These are phyloP conservation scores for Sherardia arvensis DNA, from an alignment of 257 asterid species.

Conservation along the genomic window DNA sequence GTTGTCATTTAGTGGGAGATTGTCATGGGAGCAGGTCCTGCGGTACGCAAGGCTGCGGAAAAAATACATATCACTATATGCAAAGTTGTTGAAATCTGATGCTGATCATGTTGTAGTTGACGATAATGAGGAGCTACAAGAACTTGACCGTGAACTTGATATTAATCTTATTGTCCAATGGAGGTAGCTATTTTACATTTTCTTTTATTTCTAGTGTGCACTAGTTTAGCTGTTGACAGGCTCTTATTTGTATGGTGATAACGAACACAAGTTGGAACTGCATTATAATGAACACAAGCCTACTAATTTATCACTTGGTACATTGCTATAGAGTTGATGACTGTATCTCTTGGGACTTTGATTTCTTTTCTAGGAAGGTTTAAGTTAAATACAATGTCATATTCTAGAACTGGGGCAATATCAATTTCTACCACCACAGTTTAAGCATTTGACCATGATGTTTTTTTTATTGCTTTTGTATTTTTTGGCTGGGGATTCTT, in stretches of 20 bases:
- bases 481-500: not conserved
- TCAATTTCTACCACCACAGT: not conserved
- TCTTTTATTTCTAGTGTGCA: not conserved
- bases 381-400: not conserved
- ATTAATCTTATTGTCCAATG: constrained; percentile 82
- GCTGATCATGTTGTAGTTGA: constrained; percentile 57
- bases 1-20: constrained; percentile 56
- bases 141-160: constrained; percentile 85
- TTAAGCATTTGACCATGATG: not conserved
- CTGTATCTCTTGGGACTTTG: not conserved
- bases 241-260: not conserved
- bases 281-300: not conserved
- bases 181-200: constrained; percentile 39
- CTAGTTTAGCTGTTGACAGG: constrained; percentile 2
- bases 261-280: constrained; percentile 6
- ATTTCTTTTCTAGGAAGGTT: not conserved
- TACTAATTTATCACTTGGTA: not conserved
- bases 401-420: not conserved
- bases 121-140: constrained; percentile 71
- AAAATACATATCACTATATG: constrained; percentile 77
- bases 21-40: constrained; percentile 94
- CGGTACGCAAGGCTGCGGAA: constrained; percentile 66
- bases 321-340: not conserved
- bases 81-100: constrained; percentile 69
- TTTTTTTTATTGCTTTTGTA: constrained; percentile 4